phyloP scores from a whole-genome alignment of 768 basidiomycete genomes.

The Megacollybia marginata region DNA sequence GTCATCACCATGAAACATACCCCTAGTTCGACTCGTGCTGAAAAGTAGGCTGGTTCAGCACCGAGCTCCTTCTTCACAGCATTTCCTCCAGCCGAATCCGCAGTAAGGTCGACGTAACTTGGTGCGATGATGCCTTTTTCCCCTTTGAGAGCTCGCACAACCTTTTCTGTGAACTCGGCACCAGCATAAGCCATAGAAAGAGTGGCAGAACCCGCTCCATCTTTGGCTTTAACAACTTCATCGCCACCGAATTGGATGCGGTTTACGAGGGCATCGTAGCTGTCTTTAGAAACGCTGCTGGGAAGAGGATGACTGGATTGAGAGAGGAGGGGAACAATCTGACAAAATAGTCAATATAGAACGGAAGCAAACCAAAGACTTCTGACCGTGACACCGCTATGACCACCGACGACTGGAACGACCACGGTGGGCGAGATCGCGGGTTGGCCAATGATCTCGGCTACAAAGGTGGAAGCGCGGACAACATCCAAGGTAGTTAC shows the following conservation, averaged over 20 bases:
- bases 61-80: slow-evolving; percentile 76
- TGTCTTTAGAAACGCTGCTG: slow-evolving; percentile 34
- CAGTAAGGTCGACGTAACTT: slow-evolving; percentile 73
- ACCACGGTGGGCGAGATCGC: slow-evolving; percentile 52
- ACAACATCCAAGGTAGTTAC: slow-evolving; percentile 98
- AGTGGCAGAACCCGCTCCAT: slow-evolving; percentile 90
- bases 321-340: slow-evolving; percentile 93
- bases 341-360: not conserved
- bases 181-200: slow-evolving; percentile 96
- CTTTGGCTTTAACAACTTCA: slow-evolving; percentile 98
- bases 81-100: slow-evolving; percentile 65
- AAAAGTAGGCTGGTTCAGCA: slow-evolving; percentile 78
- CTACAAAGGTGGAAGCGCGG: slow-evolving; percentile 93
- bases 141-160: slow-evolving; percentile 80
- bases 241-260: slow-evolving; percentile 96
- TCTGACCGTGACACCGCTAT: slow-evolving; percentile 83
- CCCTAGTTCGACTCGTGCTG: slow-evolving; percentile 81
- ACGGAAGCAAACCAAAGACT: not conserved
- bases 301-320: slow-evolving; percentile 80
- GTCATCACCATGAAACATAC: slow-evolving; percentile 31
- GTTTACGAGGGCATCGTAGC: slow-evolving; percentile 57
- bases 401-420: slow-evolving; percentile 92
- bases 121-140: slow-evolving; percentile 84
- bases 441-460: slow-evolving; percentile 65
- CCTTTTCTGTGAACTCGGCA: slow-evolving; percentile 77